These are phyloP conservation scores for Heimioporus sp. DNA, from an alignment of 768 basidiomycete species.

Conservation along the genomic window DNA sequence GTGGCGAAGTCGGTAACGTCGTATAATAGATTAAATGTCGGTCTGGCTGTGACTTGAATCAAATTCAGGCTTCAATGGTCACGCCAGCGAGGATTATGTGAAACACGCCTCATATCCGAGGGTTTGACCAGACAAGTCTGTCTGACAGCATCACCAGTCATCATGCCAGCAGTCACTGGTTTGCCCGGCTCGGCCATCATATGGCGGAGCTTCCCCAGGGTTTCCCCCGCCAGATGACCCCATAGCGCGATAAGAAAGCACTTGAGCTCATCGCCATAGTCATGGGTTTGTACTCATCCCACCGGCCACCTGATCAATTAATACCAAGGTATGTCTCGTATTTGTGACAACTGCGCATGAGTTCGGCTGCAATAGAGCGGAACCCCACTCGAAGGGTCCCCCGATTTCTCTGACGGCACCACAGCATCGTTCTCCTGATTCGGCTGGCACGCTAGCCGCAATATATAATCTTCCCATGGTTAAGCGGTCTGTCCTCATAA, in stretches of 20 bases:
- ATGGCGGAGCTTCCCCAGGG: not conserved
- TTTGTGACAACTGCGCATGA: not conserved
- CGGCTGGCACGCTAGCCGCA: not conserved
- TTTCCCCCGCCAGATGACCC: not conserved
- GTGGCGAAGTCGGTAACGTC: not conserved
- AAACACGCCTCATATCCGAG: not conserved
- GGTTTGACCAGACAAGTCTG: not conserved
- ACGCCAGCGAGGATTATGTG: not conserved
- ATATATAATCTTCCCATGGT: slow-evolving; percentile 19
- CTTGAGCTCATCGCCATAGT: not conserved
- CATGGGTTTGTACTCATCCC: not conserved
- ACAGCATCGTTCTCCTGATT: slow-evolving; percentile 5
- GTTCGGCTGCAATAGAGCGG: slow-evolving; percentile 4
- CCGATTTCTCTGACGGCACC: slow-evolving; percentile 13
- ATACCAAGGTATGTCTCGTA: not conserved
- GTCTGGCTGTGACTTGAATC: no score
- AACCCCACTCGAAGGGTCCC: slow-evolving; percentile 5
- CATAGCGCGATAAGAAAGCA: not conserved
- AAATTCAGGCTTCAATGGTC: no score
- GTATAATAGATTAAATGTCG: no score
- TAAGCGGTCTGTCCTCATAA: not conserved
- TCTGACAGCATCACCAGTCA: no score
- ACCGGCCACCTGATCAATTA: not conserved
- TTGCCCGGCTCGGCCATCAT: not conserved
- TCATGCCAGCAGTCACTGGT: no score